Conservation (phyloP, 805 yeast genomes). For the Blastobotrys attinorum region DNA sequence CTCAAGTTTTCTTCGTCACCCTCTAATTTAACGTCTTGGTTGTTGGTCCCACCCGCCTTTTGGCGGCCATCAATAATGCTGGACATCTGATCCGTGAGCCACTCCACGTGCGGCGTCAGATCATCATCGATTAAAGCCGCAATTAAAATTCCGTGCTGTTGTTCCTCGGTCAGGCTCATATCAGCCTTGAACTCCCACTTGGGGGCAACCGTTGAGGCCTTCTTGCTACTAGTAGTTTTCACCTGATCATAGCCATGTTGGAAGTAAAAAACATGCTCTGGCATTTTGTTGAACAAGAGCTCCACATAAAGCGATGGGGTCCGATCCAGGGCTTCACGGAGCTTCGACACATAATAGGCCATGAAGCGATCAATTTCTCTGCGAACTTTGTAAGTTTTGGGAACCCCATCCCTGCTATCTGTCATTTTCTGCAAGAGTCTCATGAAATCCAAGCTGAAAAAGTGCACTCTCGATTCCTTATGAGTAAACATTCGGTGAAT, state of each 20-base stretch:
- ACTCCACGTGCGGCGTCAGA: slow-evolving; percentile 35
- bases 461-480: slow-evolving; percentile 47
- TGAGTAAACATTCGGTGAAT: slow-evolving; percentile 64
- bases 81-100: slow-evolving; percentile 31
- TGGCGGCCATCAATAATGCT: background rate
- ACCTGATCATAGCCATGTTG: slow-evolving; percentile 48
- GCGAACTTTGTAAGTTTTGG: slow-evolving; percentile 37
- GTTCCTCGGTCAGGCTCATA: slow-evolving; percentile 33
- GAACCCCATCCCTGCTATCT: slow-evolving; percentile 35
- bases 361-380: slow-evolving; percentile 59
- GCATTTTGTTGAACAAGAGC: slow-evolving; percentile 54
- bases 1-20: slow-evolving; percentile 29
- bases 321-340: slow-evolving; percentile 39
- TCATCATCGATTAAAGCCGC: slow-evolving; percentile 42
- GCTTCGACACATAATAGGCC: slow-evolving; percentile 53
- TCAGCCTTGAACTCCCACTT: slow-evolving; percentile 24
- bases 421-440: slow-evolving; percentile 44
- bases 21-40: slow-evolving; percentile 35
- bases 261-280: slow-evolving; percentile 42
- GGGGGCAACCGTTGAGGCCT: no score
- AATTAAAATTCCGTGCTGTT: slow-evolving; percentile 43
- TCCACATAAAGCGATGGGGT: slow-evolving; percentile 55
- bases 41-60: background rate
- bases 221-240: slow-evolving; percentile 16
- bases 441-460: slow-evolving; percentile 72